Base-by-base conservation (phyloP, 805 yeast species). In the Teunomyces kruisii region DNA sequence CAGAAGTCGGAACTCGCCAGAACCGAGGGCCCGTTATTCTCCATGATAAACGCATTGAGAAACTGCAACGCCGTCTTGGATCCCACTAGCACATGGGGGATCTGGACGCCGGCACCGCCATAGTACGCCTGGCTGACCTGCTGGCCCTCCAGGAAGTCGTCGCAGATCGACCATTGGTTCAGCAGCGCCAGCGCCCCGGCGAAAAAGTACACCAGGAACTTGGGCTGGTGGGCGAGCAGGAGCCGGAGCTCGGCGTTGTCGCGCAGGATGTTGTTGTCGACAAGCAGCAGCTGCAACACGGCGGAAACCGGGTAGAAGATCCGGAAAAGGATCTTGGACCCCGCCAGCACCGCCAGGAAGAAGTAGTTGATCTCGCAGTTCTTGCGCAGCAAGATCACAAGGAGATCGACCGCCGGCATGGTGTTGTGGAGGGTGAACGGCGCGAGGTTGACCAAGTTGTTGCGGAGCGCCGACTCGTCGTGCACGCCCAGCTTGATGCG, bases 91-190 rank as follows among this genome's bases (percentile, higher is more conserved):
- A 84, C 79, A 62, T 86, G 94, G 1, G 91, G 90, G 10, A 81
- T 70, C 15, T 77, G 75, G 3, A 80, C 71, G 1, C 88, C 87
- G 3, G 81, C 81, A 26, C 75, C 78, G 13, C 75, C 74, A 26
- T 74, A 68, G 57, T 70, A 80, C 0, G 94, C 92, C 46, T 75
- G 76, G 44, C 80, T 80, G 5, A 87, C 94, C 58, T 86, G 92
- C 56, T 84, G 89, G 10, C 88, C 91, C 55, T 86, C 94, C 47
- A 88, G 82, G 53, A 87, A 87, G 64, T 87, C 95, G 46, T 85
- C 92, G 63, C 92, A 86, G 19, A 85, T 82, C 1, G 87, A 82
- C 91, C 91, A 84, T 54, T 81, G 86, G 58, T 83, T 83, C 17
- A 74, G 62, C 50, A 76, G 71, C 32, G 75, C 70, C 49, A 74